Base-by-base conservation (phyloP, 2,329 filamentous ascomycete genomes). In the Diaporthe capsici region DNA sequence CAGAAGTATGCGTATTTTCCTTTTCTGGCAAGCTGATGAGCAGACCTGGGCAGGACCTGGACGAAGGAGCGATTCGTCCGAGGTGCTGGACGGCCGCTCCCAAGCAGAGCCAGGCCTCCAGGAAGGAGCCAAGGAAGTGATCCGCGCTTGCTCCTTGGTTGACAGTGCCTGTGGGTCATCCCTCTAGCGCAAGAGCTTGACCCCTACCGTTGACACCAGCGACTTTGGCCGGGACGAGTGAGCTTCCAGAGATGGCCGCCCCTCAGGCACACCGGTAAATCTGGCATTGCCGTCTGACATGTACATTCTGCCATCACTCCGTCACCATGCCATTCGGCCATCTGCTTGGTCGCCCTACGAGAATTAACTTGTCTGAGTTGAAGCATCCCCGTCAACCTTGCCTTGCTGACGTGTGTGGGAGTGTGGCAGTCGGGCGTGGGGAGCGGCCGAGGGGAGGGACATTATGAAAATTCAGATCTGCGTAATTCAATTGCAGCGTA, bases 331-430 rank as follows among this genome's bases (percentile, higher is more conserved):
- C 60, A 28, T 47, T 67, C 60, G 49, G 61, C 53, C 12, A 70
- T 75, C 55, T 78, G 65, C 34, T 75, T 78, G 77, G 73, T 63
- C 68, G 75, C 77, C 77, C 53, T 78, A 78, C 42, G 73, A 63
- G 31, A 25, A 22, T 28, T 58, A 8, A n/a, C 61, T 10, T 49
- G 61, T 31, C 12, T 44, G 61, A 47, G 37, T 44, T 34, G 42
- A n/a, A 49, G 61, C 28, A 67, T 53, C 31, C 49, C 22, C 12
- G n/a, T 17, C 17, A 22, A 15, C 34, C 22, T 28, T 25, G 25
- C 25, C 9, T 49, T 65, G 28, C 61, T 31, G 39, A n/a, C 20
- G 55, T 37, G 53, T 70, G 49, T 15, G 63, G 25, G 47, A 13
- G 42, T 63, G 53, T 71, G 68, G 39, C 28, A 71, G 12, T 71